Evolutionary conservation across 2,329 filamentous ascomycete species (phyloP).

Genomic region (Nemania sp.): DNA sequence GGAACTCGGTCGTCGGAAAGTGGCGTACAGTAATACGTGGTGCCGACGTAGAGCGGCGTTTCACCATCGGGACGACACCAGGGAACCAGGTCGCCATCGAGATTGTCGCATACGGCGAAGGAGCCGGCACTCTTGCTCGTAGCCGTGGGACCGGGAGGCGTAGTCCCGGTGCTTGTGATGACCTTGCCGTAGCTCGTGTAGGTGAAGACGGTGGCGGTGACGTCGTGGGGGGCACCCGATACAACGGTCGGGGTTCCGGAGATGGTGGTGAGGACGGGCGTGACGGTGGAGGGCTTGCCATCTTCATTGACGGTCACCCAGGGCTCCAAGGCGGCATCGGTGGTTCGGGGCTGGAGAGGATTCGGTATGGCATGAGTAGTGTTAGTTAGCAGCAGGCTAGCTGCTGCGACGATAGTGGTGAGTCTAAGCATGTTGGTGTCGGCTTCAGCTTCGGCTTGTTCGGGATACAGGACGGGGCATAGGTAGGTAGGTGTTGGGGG

Average conservation of each 20-base stretch:
- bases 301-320: constrained; percentile 66
- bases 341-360: constrained; percentile 36
- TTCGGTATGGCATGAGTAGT: constrained; percentile 45
- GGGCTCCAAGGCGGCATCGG: constrained; percentile 53
- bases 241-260: constrained; percentile 59
- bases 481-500: background rate
- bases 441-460: too few species aligned
- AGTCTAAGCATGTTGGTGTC: constrained; percentile 42
- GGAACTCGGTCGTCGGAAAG: too few species aligned
- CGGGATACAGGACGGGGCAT: background rate
- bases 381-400: constrained; percentile 44
- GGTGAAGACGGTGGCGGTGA: constrained; percentile 55
- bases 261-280: constrained; percentile 61
- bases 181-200: constrained; percentile 48
- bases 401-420: constrained; percentile 39
- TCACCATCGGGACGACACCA: constrained; percentile 63
- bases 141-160: constrained; percentile 57
- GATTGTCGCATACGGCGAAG: constrained; percentile 64
- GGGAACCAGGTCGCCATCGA: constrained; percentile 60
- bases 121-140: constrained; percentile 56
- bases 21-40: constrained; percentile 63
- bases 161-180: constrained; percentile 56
- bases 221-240: constrained; percentile 57
- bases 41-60: constrained; percentile 58
- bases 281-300: constrained; percentile 62